phyloP scores from a whole-genome alignment of 2,329 filamentous ascomycete species.

The Leptosphaerulina australis region DNA sequence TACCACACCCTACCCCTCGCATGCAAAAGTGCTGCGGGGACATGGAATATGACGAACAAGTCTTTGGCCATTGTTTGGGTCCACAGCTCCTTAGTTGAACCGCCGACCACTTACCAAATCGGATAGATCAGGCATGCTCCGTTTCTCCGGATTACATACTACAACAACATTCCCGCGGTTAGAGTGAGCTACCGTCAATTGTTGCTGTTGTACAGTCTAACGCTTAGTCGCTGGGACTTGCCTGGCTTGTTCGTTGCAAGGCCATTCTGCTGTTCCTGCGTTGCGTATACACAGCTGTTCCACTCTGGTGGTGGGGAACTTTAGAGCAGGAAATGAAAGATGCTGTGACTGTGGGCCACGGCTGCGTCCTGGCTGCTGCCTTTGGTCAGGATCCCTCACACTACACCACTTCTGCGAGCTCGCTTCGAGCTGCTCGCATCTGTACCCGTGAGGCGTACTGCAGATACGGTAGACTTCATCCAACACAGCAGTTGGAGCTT shows the following conservation, averaged over 20 bases:
- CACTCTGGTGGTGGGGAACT: neutral
- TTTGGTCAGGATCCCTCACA: constrained; percentile 4
- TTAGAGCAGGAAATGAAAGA: neutral
- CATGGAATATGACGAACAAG: constrained; percentile 43
- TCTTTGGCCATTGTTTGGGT: constrained; percentile 38
- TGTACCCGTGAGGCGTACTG: constrained; percentile 1
- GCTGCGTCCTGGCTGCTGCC: neutral
- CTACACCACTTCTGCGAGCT: constrained; percentile 2
- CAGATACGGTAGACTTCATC: too few relatives aligned
- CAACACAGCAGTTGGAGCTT: too few relatives aligned
- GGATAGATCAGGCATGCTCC: constrained; percentile 26
- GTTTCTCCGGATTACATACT: constrained; percentile 35
- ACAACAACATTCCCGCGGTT: constrained; percentile 22
- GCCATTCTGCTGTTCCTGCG: neutral
- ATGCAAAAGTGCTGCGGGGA: constrained; percentile 36
- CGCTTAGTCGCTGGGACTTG: neutral
- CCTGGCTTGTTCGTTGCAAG: too few relatives aligned
- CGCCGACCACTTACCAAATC: constrained; percentile 26
- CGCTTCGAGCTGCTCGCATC: constrained; percentile 7
- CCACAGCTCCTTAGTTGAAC: constrained; percentile 27
- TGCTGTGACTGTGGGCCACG: constrained; percentile 5
- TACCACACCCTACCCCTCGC: constrained; percentile 32
- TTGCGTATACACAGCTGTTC: neutral
- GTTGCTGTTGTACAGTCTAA: neutral
- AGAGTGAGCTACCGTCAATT: constrained; percentile 16